Evolutionary conservation across 108 stramenopile genomes (phyloP), one percentile per base, ranked within the genome.

Genomic region (Discostella stelligeroides): DNA sequence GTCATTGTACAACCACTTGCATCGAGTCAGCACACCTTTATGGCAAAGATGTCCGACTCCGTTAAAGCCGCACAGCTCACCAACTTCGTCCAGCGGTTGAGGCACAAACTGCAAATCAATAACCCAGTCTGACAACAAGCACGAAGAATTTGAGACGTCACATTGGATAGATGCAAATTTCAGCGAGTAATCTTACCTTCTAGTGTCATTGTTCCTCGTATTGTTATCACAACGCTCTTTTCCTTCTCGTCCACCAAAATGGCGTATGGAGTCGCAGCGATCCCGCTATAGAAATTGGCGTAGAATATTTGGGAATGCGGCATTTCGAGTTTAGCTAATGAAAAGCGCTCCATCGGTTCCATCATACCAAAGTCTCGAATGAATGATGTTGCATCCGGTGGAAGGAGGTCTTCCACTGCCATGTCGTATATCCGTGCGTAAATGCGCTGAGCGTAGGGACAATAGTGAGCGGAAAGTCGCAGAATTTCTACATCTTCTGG

Each of bases 41-140:
- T 85, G 85, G 34, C 75, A 82, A 45, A 76, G 76, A 69, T 79
- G 78, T 5, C 73, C 79, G 18, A 46, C 20, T 27, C 85, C 85
- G 39, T 84, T 78, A 59, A 85, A 85, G 7, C 85, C 85, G 62
- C 84, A 85, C 46, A 75, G 48, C 34, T 38, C 34, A 13, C 79
- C 79, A n/a, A 61, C 49, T 28, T 51, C 49, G 30, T 86, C 86
- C 48, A 86, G 51, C 18, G 80, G 76, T 24, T 28, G 49, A 11
- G 86, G 85, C 21, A 85, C 84, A 28, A 79, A 82, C 45, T 71
- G 82, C 17, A 82, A 82, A 68, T 90, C 87, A 17, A 66, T 85
- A n/a, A 91, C 27, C 66, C 88, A 86, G 28, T 96, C 88, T 45
- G 91, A 89, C 39, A 90, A 77, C 9, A 54, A 54, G 21, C 15